Base-by-base conservation (phyloP, 1,284 basidiomycete genomes). In the Xerocomus amazonicus region DNA sequence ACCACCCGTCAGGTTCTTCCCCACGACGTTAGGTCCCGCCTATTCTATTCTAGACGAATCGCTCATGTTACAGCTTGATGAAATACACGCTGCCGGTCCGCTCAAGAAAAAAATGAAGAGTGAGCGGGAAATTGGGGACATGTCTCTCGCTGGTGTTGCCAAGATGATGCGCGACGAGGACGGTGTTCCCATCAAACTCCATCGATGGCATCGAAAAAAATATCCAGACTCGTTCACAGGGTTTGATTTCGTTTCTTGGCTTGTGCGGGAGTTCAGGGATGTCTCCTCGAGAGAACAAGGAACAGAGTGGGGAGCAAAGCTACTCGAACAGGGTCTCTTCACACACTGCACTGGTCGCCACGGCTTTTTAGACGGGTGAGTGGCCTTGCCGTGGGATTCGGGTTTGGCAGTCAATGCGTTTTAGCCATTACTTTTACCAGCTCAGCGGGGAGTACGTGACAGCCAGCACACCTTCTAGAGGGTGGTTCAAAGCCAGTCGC, bases 181-280 rank as follows among this genome's bases (percentile, higher is more conserved):
- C 36, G 86, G 84, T 4, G 76, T 91, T 4, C 79, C 80, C 8
- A 87, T 92, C 67, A 89, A 88, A 61, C 77, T 85, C 52, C 78
- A 88, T 56, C 79, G 79, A 38, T 92, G 90, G 89, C 87, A 91
- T 64, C 72, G 74, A 13, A 71, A 66, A 14, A 75, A 75, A 39
- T 90, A 90, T 59, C 74, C 78, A 3, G 84, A 92, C 57, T 86
- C 87, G 4, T 96, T 97, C 65, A 90, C 84, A 10, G 92, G 92
- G 0, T 83, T 83, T 51, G 89, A 93, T 45, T 83, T 96, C 57
- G 86, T 92, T 32, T 85, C 84, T 1, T 97, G 92, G 92, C 73
- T 95, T 16, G 81, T 89, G 27, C 79, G 87, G 35, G 90, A 92
- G 61, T 95, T 93, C 63, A 77, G 84, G 32, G 92, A 95, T 62